Evolutionary conservation across 495 filamentous ascomycete species (phyloP).

Genomic region (Penicillium mononematosum): DNA sequence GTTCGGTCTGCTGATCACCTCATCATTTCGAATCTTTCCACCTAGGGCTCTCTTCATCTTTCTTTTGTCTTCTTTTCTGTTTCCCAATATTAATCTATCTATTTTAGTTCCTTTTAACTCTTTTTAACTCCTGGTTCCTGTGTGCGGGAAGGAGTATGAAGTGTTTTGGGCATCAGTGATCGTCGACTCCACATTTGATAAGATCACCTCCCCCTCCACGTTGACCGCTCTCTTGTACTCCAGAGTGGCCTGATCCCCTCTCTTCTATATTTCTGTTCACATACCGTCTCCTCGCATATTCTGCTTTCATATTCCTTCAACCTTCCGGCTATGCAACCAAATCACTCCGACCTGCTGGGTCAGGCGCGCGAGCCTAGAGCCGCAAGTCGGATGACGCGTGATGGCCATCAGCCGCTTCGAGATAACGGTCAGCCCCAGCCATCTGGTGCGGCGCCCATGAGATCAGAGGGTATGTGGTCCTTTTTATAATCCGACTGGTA

Average conservation of each 20-base stretch:
- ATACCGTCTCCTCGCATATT: conserved; percentile 6
- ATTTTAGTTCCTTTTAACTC: background rate
- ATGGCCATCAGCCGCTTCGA: conserved; percentile 33
- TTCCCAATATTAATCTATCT: background rate
- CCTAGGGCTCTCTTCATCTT: background rate
- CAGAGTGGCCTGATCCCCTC: conserved; percentile 29
- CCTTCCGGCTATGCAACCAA: conserved; percentile 42
- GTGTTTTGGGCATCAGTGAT: conserved; percentile 30
- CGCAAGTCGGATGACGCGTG: conserved; percentile 43
- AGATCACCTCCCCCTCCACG: conserved; percentile 30
- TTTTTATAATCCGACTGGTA: conserved; percentile 22
- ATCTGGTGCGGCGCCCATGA: conserved; percentile 40
- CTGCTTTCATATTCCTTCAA: conserved; percentile 10
- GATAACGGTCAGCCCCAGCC: conserved; percentile 39
- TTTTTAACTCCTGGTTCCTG: background rate
- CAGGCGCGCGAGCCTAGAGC: conserved; percentile 45
- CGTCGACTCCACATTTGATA: conserved; percentile 29
- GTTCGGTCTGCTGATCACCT: conserved; percentile 31
- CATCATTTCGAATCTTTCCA: conserved; percentile 20
- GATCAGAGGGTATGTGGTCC: conserved; percentile 47
- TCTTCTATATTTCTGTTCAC: conserved; percentile 15
- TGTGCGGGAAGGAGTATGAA: conserved; percentile 4
- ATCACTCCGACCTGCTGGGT: conserved; percentile 46
- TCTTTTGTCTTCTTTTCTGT: background rate
- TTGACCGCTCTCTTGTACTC: conserved; percentile 30